Evolutionary conservation across 179 eudicot genomes (phyloP), one percentile per base, ranked within the genome.

Genomic region (Drosera spatulata): DNA sequence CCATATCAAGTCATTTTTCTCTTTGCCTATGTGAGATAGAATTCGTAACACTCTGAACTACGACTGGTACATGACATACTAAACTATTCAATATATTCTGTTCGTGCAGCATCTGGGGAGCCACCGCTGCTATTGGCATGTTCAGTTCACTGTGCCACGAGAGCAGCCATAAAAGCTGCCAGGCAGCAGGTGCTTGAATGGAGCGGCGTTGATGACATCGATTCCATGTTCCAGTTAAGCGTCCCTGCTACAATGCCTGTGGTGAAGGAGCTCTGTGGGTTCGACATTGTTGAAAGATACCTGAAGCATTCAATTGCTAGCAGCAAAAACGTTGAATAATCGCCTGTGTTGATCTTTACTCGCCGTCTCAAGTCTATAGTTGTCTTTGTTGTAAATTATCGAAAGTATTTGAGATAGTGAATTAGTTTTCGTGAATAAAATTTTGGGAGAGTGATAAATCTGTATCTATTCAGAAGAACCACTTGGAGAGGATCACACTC

Each of bases 241-340:
- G 96, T 88, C 62, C 97, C 97, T 48, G 97, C 97, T 56, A 83
- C 88, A 48, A 71, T 88, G 87, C 88, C 96, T 37, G 86, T 85
- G 13, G 96, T 88, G 48, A 91, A 91, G 72, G 81, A 79, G 67
- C 81, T 86, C 10, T 93, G 97, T 76, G 96, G 99, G 67, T 75
- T 93, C 2, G 72, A 85, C 75, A 69, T 56, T 46, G 91, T 85
- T 10, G 81, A 91, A 64, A 71, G 38, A 51, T 88, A 85, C 70
- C 73, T 85, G 62, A 58, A 73, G 61, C 68, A 52, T 58, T 75
- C 76, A 73, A 56, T 66, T 3, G 37, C 6, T 8, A 47, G 2
- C 42, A 0, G 56, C 14, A 12, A 49, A 3, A 3, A 10, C 39
- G 6, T 12, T n/a, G n/a, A 2, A 9, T 51, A 10, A 51, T 10